phyloP scores from a whole-genome alignment of 257 asterid species.

The Ballota nigra region DNA sequence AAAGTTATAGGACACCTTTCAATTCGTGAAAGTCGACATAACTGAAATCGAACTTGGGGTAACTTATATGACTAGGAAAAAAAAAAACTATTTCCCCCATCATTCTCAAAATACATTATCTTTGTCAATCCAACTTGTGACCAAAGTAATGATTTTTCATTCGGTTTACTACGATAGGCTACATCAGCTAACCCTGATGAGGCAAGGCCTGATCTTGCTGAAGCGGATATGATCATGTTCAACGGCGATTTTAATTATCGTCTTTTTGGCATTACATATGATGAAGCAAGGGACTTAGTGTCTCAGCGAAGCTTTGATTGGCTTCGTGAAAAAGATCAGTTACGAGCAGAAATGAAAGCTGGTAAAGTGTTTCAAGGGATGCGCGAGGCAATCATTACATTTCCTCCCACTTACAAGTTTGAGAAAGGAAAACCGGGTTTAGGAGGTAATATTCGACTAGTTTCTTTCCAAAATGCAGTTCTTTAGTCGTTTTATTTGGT shows the following conservation, averaged over 20 bases:
- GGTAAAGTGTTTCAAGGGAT: conserved; percentile 96
- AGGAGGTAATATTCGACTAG: conserved; percentile 55
- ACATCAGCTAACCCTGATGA: conserved; percentile 45
- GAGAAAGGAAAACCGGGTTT: conserved; percentile 91
- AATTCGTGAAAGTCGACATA: too few relatives aligned
- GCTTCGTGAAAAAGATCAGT: conserved; percentile 95
- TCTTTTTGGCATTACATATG: conserved; percentile 85
- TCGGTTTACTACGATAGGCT: conserved; percentile 35
- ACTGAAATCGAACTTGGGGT: too few relatives aligned
- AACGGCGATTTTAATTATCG: conserved; percentile 92
- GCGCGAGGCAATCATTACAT: conserved; percentile 80
- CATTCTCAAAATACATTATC: not conserved
- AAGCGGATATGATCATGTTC: conserved; percentile 73
- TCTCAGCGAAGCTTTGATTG: conserved; percentile 94
- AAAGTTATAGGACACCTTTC: too few relatives aligned
- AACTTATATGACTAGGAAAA: too few relatives aligned
- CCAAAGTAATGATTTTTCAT: not conserved
- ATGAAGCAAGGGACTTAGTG: conserved; percentile 90
- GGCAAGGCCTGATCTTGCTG: conserved; percentile 75
- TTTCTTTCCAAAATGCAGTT: not conserved
- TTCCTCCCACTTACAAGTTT: conserved; percentile 94
- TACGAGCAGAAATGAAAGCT: conserved; percentile 83
- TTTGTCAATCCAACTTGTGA: not conserved
- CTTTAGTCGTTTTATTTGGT: not conserved
- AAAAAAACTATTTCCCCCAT: too few relatives aligned